Conservation (phyloP, 1,139 yeast genomes). For the Maudiozyma humilis region DNA sequence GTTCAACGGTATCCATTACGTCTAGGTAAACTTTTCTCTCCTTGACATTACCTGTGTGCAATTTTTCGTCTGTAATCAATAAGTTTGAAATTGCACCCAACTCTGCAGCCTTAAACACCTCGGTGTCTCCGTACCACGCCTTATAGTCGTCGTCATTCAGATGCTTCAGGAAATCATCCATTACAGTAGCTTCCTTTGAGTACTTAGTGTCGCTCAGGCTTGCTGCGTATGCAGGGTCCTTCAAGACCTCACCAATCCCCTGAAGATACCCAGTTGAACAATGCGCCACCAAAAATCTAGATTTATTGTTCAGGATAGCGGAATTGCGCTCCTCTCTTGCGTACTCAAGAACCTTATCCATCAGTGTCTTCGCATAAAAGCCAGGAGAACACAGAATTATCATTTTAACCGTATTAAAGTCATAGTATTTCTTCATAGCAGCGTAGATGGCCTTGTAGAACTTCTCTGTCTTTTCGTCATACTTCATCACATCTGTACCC, state of each 20-base stretch:
- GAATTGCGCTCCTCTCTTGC: slow-evolving; percentile 56
- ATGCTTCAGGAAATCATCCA: slow-evolving; percentile 70
- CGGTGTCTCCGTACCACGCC: slow-evolving; percentile 92
- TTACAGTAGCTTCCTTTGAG: slow-evolving; percentile 59
- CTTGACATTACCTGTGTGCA: slow-evolving; percentile 66
- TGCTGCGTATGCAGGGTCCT: slow-evolving; percentile 57
- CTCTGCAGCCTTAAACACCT: slow-evolving; percentile 63
- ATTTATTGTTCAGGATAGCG: slow-evolving; percentile 45
- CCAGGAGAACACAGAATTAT: slow-evolving; percentile 91
- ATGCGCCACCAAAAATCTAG: slow-evolving; percentile 71
- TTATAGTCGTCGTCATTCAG: slow-evolving; percentile 72
- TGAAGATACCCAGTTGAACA: slow-evolving; percentile 89
- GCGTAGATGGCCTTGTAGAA: slow-evolving; percentile 60
- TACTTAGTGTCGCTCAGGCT: slow-evolving; percentile 73
- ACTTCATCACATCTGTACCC: slow-evolving; percentile 65
- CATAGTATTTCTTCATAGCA: slow-evolving; percentile 60
- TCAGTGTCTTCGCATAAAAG: slow-evolving; percentile 62
- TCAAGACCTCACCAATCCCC: slow-evolving; percentile 79
- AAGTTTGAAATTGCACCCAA: slow-evolving; percentile 71
- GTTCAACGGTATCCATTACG: slow-evolving; percentile 60
- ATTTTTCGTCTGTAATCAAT: slow-evolving; percentile 69
- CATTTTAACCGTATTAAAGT: slow-evolving; percentile 63
- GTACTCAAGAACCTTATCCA: slow-evolving; percentile 44
- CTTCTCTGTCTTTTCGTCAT: slow-evolving; percentile 69
- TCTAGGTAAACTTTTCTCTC: slow-evolving; percentile 61